Base-by-base conservation (phyloP, 441 rosid species). In the Rhodomyrtus psidioides region DNA sequence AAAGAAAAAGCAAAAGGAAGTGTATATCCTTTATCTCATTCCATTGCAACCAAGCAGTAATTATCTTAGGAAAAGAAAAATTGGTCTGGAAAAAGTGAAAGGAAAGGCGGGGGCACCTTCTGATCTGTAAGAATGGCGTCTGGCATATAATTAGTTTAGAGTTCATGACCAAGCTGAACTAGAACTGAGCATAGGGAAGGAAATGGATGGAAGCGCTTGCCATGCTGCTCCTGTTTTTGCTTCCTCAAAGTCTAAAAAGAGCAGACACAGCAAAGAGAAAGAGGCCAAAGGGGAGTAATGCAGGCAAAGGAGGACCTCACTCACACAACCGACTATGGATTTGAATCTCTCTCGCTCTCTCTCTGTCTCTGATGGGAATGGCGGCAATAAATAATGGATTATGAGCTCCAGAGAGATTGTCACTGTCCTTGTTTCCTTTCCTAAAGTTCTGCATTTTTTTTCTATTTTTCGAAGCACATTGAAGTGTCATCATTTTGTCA, bases 171-270 rank as follows among this genome's bases (percentile, higher is more conserved):
- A 76, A 86, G 79, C 84, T 70, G 57, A 86, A 82, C 86, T 82
- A 83, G 84, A 54, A 21, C 49, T 70, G 17, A 23, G 44, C 57
- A 26, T 9, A 39, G 6, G 6, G 23, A 81, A 88, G 60, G 89
- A 91, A 65, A 93, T 91, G 94, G 10, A 93, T 91, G 94, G 94
- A 93, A 91, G 92, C 87, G 92, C 90, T 62, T 91, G 83, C 94
- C 92, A 81, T 88, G 93, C 21, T 92, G 94, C 89, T 88, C 96
- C 6, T 94, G 96, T 86, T 94, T 95, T 94, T 93, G 97, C 92
- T 91, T 91, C 91, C 53, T 90, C 89, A 92, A 88, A 88, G 91
- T 44, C 92, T 85, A 91, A 91, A 87, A 91, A 91, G 84, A 56
- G 86, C 85, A 92, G 93, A 82, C 89, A 91, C 53, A 5, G 10